Evolutionary conservation across 257 asterid genomes (phyloP).

Genomic region (Perilla frutescens): DNA sequence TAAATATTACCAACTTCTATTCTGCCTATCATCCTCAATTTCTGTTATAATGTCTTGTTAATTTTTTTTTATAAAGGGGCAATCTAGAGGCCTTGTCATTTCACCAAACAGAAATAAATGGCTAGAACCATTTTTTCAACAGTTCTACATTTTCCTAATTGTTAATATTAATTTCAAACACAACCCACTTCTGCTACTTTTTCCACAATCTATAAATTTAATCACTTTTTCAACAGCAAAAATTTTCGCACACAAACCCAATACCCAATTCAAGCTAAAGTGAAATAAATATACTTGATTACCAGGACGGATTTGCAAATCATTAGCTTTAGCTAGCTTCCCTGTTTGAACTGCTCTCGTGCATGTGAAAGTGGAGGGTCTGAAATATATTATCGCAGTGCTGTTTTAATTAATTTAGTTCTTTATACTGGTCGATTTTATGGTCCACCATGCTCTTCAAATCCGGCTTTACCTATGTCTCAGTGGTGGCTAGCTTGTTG

Average conservation of each 20-base stretch:
- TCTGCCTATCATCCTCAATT: no score
- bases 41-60: no score
- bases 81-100: no score
- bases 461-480: conserved; percentile 14
- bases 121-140: neutral
- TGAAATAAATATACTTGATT: no score
- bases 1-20: no score
- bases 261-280: neutral
- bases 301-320: neutral
- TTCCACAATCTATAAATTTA: neutral
- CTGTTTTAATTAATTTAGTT: neutral
- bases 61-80: no score
- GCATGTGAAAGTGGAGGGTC: neutral
- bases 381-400: neutral
- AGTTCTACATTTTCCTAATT: neutral
- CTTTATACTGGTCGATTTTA: neutral
- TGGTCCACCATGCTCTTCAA: neutral
- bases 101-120: neutral
- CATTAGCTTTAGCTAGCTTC: neutral
- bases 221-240: neutral
- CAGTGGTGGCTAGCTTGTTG: neutral
- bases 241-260: neutral
- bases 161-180: no score
- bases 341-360: neutral
- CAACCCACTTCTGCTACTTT: neutral